phyloP scores from a whole-genome alignment of 345 rosid genomes.

The Eucalyptus polybractea region DNA sequence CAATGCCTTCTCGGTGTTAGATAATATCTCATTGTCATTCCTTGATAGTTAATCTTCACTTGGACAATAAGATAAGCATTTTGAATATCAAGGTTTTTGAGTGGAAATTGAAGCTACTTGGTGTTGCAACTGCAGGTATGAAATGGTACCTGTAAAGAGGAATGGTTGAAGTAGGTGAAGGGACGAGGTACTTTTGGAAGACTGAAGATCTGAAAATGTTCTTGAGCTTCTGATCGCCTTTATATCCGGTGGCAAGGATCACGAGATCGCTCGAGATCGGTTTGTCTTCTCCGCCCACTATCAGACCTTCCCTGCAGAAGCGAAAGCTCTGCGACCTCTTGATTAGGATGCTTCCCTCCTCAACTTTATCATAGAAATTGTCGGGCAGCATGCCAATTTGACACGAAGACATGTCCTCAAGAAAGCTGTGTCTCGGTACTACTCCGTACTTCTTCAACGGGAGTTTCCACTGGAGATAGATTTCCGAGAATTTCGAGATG shows the following conservation, averaged over 20 bases:
- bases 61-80: no score
- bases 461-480: slow-evolving; percentile 4
- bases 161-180: not conserved
- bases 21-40: not conserved
- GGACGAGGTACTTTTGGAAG: slow-evolving; percentile 1
- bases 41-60: no score
- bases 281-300: not conserved
- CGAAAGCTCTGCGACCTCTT: slow-evolving; percentile 3
- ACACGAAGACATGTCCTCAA: slow-evolving; percentile 1
- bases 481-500: slow-evolving; percentile 8
- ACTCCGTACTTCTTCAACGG: slow-evolving; percentile 4
- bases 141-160: no score
- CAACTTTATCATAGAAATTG: slow-evolving; percentile 9
- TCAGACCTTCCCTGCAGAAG: slow-evolving; percentile 5
- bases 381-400: slow-evolving; percentile 1
- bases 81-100: no score
- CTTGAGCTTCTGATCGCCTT: slow-evolving; percentile 8
- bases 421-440: slow-evolving; percentile 12
- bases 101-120: no score
- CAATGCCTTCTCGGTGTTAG: not conserved
- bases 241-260: slow-evolving; percentile 18
- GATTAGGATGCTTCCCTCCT: slow-evolving; percentile 10
- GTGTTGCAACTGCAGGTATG: no score
- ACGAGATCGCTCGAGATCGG: slow-evolving; percentile 6
- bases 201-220: slow-evolving; percentile 7